Evolutionary conservation across 352 stramenopile genomes (phyloP), one percentile per base, ranked within the genome.

Genomic region (Blastocystis sp.): DNA sequence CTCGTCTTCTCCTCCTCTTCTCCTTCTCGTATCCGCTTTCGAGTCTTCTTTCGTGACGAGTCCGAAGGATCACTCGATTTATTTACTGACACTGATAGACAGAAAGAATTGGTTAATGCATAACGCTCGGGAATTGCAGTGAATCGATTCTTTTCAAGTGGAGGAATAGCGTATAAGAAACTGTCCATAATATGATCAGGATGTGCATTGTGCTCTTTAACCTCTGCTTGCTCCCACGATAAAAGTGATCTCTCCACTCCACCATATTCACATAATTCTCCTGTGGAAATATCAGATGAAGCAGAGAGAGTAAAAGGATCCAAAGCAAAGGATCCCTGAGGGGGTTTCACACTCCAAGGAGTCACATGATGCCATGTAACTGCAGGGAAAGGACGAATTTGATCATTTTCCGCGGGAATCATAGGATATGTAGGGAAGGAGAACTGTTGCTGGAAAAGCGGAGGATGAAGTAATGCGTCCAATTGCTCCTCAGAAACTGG

Each of bases 61-160:
- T 85, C 73, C 5, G 73, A 34, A 18, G 68, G 18, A 24, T 85
- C 73, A 20, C 43, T 66, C 39, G 73, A 68, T 30, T 85, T 85
- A n/a, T 26, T 68, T 3, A 85, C 50, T 6, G 3, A 53, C 18
- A 85, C 59, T 9, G 45, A 66, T 0, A 85, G 53, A 5, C 24
- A 39, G n/a, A 85, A 68, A 5, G 73, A 39, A 24, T 50, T 24
- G 0, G 24, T 20, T 3, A 45, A 13, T 18, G 26, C 37, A 64
- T 53, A 65, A 20, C 54, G 34, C 24, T 85, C 73, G 20, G 73
- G 53, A n/a, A 47, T 34, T 26, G 63, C 47, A n/a, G 73, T 85
- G 34, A 68, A 85, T 8, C 47, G 73, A 43, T 68, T 85, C 20
- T 66, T 68, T 11, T 85, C 37, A 20, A 62, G 6, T 2, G 30